Evolutionary conservation across 805 yeast species (phyloP).

Genomic region (Nematodospora valgi): DNA sequence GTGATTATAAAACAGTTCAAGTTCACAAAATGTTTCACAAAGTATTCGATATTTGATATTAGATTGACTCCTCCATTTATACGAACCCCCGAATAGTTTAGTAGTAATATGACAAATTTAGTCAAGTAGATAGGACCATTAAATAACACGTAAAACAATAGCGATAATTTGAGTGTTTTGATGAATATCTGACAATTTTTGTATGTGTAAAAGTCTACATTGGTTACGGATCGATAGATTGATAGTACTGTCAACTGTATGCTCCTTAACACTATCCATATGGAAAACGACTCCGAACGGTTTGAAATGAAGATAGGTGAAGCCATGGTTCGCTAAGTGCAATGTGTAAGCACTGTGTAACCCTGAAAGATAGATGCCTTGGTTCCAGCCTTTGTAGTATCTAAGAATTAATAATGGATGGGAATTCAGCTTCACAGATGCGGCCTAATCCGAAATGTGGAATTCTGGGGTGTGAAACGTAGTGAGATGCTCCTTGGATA

Average conservation of each 20-base stretch:
- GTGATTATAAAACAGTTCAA: conserved; percentile 38
- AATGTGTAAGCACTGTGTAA: too few species aligned
- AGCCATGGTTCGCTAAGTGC: too few species aligned
- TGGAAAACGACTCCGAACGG: conserved; percentile 54
- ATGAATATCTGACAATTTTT: conserved; percentile 23
- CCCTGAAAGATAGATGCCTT: too few species aligned
- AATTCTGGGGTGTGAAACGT: too few species aligned
- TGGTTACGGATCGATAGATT: conserved; percentile 42
- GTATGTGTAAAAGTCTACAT: conserved; percentile 34
- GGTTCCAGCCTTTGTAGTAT: too few species aligned
- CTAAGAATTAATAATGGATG: too few species aligned
- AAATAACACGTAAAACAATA: conserved; percentile 28
- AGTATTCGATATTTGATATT: conserved; percentile 17
- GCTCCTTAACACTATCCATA: conserved; percentile 49
- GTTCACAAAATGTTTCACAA: conserved; percentile 37
- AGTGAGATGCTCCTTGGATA: too few species aligned
- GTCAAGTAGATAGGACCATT: conserved; percentile 22
- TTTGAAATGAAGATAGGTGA: conserved; percentile 57
- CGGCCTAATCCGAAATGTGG: too few species aligned
- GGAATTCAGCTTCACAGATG: too few species aligned
- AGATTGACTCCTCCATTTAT: conserved; percentile 4
- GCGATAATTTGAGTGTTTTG: conserved; percentile 32
- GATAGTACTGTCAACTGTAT: conserved; percentile 51
- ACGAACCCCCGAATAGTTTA: conserved; percentile 6
- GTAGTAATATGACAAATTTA: conserved; percentile 10